These are phyloP conservation scores for Osmozyma mogii DNA, from an alignment of 805 yeast genomes.

Conservation along the genomic window DNA sequence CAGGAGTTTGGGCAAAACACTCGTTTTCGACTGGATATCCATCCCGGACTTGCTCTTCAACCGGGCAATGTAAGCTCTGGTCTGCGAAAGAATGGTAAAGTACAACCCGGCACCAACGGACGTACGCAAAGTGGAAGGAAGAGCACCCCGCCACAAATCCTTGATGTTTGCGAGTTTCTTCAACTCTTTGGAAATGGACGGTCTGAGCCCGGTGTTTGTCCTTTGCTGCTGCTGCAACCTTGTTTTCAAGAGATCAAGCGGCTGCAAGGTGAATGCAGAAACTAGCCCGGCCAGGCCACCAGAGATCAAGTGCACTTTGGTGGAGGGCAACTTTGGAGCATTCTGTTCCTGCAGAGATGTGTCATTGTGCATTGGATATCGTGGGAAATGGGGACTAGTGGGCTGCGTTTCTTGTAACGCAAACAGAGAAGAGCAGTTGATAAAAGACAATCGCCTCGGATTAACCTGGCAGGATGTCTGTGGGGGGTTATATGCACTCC, in stretches of 20 bases:
- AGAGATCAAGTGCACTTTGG: conserved; percentile 52
- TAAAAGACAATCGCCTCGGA: no score
- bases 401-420: no score
- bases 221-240: conserved; percentile 56
- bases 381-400: no score
- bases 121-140: conserved; percentile 85
- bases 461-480: no score
- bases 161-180: conserved; percentile 30
- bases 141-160: conserved; percentile 86
- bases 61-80: conserved; percentile 45
- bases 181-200: conserved; percentile 34
- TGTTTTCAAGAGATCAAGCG: conserved; percentile 83
- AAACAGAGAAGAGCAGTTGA: no score
- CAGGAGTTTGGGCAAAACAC: conserved; percentile 61
- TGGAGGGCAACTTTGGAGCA: no score
- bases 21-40: conserved; percentile 16
- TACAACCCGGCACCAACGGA: conserved; percentile 88
- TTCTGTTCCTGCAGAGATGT: no score
- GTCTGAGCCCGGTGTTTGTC: conserved; percentile 12
- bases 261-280: conserved; percentile 76
- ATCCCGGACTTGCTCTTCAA: conserved; percentile 15
- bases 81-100: conserved; percentile 58
- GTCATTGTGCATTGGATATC: no score
- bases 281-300: conserved; percentile 83
- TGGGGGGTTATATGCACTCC: no score